These are phyloP conservation scores for Kazachstania viticola DNA, from an alignment of 805 yeast species.

Conservation along the genomic window DNA sequence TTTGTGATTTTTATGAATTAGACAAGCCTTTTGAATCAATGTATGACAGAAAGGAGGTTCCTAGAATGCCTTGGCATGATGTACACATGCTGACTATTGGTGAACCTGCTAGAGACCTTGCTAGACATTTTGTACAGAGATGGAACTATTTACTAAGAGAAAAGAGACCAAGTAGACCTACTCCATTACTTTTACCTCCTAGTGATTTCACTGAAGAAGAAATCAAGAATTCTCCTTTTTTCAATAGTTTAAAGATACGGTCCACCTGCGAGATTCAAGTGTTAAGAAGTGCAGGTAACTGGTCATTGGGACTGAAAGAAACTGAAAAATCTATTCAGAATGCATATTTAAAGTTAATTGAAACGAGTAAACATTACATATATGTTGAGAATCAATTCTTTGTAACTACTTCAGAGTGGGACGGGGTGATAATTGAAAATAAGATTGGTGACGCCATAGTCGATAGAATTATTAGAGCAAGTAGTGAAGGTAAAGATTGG, in stretches of 20 bases:
- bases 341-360: conserved; percentile 84
- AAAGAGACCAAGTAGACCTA: conserved; percentile 86
- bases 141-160: conserved; percentile 93
- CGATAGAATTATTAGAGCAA: conserved; percentile 88
- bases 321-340: conserved; percentile 84
- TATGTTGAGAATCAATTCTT: conserved; percentile 95
- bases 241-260: conserved; percentile 32
- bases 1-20: conserved; percentile 69
- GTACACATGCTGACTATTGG: conserved; percentile 94
- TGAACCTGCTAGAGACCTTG: conserved; percentile 82
- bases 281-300: conserved; percentile 75
- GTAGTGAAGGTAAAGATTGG: conserved; percentile 68
- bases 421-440: conserved; percentile 75
- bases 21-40: conserved; percentile 83
- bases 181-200: conserved; percentile 89
- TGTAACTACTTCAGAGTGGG: conserved; percentile 76
- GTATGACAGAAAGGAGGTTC: conserved; percentile 70
- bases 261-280: conserved; percentile 92
- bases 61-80: conserved; percentile 99
- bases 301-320: conserved; percentile 86
- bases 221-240: conserved; percentile 39
- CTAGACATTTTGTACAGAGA: conserved; percentile 92
- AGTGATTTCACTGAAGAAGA: conserved; percentile 73
- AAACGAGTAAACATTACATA: conserved; percentile 82
- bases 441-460: conserved; percentile 90